These are phyloP conservation scores for Eucalyptus tenuipes DNA, from an alignment of 345 rosid species.

Conservation along the genomic window DNA sequence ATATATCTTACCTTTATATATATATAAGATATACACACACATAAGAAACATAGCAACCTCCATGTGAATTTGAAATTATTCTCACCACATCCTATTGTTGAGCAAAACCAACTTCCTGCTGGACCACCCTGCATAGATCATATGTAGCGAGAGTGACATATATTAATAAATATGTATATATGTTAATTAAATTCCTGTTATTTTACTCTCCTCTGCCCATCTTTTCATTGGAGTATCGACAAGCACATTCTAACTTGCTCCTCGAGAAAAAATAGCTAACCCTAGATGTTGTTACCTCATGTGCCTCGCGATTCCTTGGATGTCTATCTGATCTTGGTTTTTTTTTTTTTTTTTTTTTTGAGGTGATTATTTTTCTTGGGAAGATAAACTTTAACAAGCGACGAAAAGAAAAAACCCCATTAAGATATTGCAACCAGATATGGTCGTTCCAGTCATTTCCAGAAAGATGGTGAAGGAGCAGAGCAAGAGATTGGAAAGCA, in stretches of 20 bases:
- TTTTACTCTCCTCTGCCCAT: neutral
- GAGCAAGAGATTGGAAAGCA: neutral
- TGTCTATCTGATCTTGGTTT: neutral
- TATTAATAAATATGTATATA: neutral
- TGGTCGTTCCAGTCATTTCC: neutral
- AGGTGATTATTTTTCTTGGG: neutral
- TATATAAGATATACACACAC: neutral
- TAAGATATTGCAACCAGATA: neutral
- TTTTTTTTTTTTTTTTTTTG: neutral
- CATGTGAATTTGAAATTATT: neutral
- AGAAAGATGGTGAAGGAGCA: neutral
- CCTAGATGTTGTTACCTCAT: neutral
- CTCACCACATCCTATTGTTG: neutral
- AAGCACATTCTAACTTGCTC: neutral
- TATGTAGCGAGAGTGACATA: neutral
- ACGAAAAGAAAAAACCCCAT: neutral
- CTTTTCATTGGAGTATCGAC: neutral
- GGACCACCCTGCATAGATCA: neutral
- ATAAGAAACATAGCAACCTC: neutral
- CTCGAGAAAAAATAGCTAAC: neutral
- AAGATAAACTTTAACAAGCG: neutral
- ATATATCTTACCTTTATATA: too few relatives aligned
- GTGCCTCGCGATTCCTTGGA: neutral
- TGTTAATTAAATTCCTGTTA: neutral
- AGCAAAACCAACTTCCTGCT: neutral